phyloP scores from a whole-genome alignment of 768 basidiomycete species.

The Leucogyrophana mollusca region DNA sequence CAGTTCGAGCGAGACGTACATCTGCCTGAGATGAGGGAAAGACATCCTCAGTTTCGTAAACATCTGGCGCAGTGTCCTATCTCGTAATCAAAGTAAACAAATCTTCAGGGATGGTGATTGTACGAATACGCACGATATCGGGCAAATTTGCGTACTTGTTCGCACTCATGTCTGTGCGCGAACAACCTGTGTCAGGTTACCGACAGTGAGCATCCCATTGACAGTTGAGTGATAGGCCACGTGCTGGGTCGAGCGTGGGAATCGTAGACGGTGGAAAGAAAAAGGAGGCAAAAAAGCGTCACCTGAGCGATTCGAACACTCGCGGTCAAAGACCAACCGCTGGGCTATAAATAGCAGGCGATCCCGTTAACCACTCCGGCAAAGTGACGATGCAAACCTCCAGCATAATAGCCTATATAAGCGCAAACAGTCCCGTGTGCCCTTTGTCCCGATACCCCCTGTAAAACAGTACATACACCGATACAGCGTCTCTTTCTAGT shows the following conservation, averaged over 20 bases:
- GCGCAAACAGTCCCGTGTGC: too few relatives aligned
- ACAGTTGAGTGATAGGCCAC: too few relatives aligned
- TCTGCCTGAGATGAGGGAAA: slow-evolving; percentile 51
- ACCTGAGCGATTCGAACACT: slow-evolving; percentile 32
- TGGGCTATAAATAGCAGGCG: slow-evolving; percentile 53
- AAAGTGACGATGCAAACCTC: slow-evolving; percentile 83
- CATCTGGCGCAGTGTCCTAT: slow-evolving; percentile 87
- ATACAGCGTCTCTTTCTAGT: too few relatives aligned
- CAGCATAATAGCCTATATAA: too few relatives aligned
- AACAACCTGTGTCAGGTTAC: too few relatives aligned
- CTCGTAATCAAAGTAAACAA: slow-evolving; percentile 8
- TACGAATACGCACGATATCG: slow-evolving; percentile 70
- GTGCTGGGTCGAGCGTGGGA: too few relatives aligned
- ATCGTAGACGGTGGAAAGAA: not conserved
- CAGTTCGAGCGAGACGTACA: slow-evolving; percentile 38
- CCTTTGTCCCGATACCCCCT: too few relatives aligned
- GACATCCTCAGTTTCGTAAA: slow-evolving; percentile 89
- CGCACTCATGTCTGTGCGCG: slow-evolving; percentile 43
- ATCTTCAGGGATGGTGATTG: not conserved
- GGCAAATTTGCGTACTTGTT: slow-evolving; percentile 88
- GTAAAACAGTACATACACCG: too few relatives aligned
- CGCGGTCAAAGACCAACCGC: slow-evolving; percentile 31
- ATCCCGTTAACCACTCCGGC: slow-evolving; percentile 94
- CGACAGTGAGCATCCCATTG: too few relatives aligned
- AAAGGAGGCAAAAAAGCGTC: slow-evolving; percentile 11